Percentiles rank a stretch among this genome's conserved stretches.
These are phyloP conservation scores for Litsea cubeba DNA, from an alignment of 164 flowering plant genomes.

Conservation along the genomic window DNA sequence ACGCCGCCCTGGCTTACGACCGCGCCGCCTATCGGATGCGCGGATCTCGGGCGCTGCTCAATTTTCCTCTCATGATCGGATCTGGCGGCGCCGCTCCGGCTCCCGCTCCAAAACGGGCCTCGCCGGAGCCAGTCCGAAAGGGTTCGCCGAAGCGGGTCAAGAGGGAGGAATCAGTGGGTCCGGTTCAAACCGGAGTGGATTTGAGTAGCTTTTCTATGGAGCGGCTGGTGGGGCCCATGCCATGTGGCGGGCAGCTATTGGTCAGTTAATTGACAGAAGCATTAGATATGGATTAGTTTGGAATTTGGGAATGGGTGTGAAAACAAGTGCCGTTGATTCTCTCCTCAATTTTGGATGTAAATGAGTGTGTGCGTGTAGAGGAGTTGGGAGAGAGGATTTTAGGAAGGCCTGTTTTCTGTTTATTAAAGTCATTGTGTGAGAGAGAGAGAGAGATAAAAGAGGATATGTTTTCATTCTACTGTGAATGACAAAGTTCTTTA, in stretches of 20 bases:
- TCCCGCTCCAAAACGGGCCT: background rate
- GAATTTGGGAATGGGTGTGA: background rate
- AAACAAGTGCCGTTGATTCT: background rate
- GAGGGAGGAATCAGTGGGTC: constrained; percentile 2
- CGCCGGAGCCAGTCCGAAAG: constrained; percentile 11
- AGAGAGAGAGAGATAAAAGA: background rate
- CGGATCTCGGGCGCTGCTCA: constrained; percentile 38
- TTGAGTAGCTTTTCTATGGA: background rate
- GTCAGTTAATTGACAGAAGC: background rate
- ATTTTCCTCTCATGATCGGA: constrained; percentile 34
- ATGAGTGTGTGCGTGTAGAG: background rate
- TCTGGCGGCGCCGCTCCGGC: constrained; percentile 5
- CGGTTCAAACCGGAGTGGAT: background rate
- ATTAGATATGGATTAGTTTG: no score
- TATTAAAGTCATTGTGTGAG: no score
- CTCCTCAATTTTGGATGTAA: background rate
- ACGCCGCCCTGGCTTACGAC: constrained; percentile 43
- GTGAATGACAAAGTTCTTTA: background rate
- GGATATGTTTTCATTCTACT: background rate
- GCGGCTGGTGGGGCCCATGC: background rate
- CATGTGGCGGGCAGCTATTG: constrained; percentile 6
- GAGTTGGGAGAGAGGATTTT: background rate
- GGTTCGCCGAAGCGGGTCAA: constrained; percentile 23
- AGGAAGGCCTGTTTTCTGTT: no score
- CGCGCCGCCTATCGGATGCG: constrained; percentile 42